Conservation (phyloP, 768 basidiomycete genomes). For the Lentinula guzmanii region DNA sequence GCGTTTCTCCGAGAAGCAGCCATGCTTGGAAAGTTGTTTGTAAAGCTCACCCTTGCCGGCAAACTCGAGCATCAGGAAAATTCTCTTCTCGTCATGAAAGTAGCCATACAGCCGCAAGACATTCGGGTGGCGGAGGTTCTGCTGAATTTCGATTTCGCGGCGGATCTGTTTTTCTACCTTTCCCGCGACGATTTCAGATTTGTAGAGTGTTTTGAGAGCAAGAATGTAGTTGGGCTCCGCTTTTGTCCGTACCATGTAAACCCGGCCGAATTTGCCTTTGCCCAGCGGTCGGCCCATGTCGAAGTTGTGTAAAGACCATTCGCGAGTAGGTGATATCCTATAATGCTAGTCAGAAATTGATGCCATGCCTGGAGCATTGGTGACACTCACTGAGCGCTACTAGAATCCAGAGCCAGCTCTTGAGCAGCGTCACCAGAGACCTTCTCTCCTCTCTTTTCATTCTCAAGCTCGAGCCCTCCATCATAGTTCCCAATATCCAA, state of each 20-base stretch:
- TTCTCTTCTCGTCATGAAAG: conserved; percentile 97
- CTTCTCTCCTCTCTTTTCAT: conserved; percentile 69
- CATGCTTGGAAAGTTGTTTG: conserved; percentile 85
- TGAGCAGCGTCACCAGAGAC: conserved; percentile 76
- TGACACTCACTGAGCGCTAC: conserved; percentile 50
- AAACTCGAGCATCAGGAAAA: conserved; percentile 98
- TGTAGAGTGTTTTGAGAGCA: conserved; percentile 95
- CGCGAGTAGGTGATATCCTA: conserved; percentile 68
- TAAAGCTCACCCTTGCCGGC: conserved; percentile 96
- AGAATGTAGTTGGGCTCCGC: conserved; percentile 84
- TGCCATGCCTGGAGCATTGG: neutral
- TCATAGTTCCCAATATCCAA: conserved; percentile 90
- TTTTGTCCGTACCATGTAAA: conserved; percentile 97
- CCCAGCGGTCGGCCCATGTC: conserved; percentile 95
- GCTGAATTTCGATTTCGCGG: conserved; percentile 97
- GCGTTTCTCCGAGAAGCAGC: conserved; percentile 83
- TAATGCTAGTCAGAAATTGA: neutral
- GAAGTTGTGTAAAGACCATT: conserved; percentile 82
- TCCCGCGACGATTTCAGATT: conserved; percentile 88
- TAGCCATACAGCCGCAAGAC: conserved; percentile 93
- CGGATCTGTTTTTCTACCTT: conserved; percentile 96
- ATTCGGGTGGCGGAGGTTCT: conserved; percentile 92
- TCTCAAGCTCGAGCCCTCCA: conserved; percentile 91
- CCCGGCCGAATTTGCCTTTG: conserved; percentile 98
- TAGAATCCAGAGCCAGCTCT: conserved; percentile 81